These are phyloP conservation scores for barrel medic (Medicago truncatula) DNA, from an alignment of 306 rosid species.

Conservation along the genomic window MtrunA17r5.0-ANR NC_053045.1:33687501-33688000, in stretches of 20 bases:
- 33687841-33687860: constrained; percentile 84
- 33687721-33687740: constrained; percentile 39
- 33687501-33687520: neutral
- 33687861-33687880: constrained; percentile 53
- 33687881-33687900: constrained; percentile 54
- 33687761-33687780: constrained; percentile 93
- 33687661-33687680: constrained; percentile 93
- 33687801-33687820: constrained; percentile 60
- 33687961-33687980: constrained; percentile 1
- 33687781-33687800: constrained; percentile 68
- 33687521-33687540: constrained; percentile 79
- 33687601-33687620: constrained; percentile 46
- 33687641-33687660: constrained; percentile 58
- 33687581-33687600: constrained; percentile 61
- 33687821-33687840: constrained; percentile 49
- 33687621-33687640: constrained; percentile 39
- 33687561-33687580: constrained; percentile 81
- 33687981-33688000: neutral
- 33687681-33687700: constrained; percentile 65
- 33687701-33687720: constrained; percentile 72
- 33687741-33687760: constrained; percentile 78
- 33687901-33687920: constrained; percentile 33
- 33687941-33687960: constrained; percentile 33
- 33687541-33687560: constrained; percentile 86
- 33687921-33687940: constrained; percentile 31